Percentiles rank a stretch among this genome's conserved stretches.
phyloP scores from a whole-genome alignment of 192 early-diverging fungal species.

The Chytriomyces confervae region DNA sequence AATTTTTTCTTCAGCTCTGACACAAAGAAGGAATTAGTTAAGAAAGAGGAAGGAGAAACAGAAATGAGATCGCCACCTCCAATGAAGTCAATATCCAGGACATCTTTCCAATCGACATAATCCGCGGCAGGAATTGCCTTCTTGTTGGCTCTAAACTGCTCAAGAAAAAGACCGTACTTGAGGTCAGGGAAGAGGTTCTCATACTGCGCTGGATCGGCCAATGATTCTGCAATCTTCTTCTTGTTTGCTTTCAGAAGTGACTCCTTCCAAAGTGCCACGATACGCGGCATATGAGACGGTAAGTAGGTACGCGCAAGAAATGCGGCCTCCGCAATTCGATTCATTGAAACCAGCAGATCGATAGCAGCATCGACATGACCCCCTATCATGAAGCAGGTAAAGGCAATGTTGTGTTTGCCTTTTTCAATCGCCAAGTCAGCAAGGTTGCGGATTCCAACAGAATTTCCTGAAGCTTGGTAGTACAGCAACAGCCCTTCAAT shows the following conservation, averaged over 20 bases:
- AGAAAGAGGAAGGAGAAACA: conserved; percentile 6
- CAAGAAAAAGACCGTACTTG: conserved; percentile 64
- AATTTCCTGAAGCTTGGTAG: conserved; percentile 89
- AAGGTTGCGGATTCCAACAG: conserved; percentile 73
- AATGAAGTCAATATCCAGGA: conserved; percentile 62
- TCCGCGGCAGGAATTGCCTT: conserved; percentile 50
- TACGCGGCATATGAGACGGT: conserved; percentile 62
- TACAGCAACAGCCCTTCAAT: conserved; percentile 87
- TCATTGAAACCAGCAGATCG: conserved; percentile 83
- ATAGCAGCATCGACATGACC: conserved; percentile 82
- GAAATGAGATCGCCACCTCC: conserved; percentile 29
- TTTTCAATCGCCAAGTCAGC: conserved; percentile 72
- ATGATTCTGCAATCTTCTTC: conserved; percentile 83
- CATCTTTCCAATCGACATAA: conserved; percentile 66
- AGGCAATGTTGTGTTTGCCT: conserved; percentile 92
- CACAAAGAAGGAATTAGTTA: neutral
- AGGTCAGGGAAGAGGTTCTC: conserved; percentile 88
- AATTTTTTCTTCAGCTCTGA: conserved; percentile 52
- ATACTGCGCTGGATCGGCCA: conserved; percentile 85
- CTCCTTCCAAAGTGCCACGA: conserved; percentile 82
- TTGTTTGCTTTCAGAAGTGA: conserved; percentile 70
- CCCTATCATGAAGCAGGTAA: conserved; percentile 78
- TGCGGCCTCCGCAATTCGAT: conserved; percentile 93
- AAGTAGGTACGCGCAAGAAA: conserved; percentile 89
- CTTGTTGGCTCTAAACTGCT: conserved; percentile 43